Evolutionary conservation across 2,329 filamentous ascomycete genomes (phyloP).

Genomic region (Penicillium fuscoglaucum): DNA sequence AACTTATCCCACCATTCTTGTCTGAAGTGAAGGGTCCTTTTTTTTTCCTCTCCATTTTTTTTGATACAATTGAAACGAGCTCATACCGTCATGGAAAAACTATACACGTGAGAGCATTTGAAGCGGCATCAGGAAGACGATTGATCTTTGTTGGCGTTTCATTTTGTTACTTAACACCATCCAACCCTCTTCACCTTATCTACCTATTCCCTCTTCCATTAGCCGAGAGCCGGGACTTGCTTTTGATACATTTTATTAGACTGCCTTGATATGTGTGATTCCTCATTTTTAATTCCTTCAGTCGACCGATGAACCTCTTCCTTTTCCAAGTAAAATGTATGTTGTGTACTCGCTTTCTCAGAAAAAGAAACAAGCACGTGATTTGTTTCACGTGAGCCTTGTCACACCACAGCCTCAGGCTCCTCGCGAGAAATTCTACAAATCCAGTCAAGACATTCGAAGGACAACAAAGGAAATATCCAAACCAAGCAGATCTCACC

Average conservation of each 20-base stretch:
- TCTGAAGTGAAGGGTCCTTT: conserved; percentile 5
- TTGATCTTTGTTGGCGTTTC: conserved; percentile 35
- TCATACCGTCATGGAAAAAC: conserved; percentile 25
- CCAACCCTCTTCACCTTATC: conserved; percentile 15
- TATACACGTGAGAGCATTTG: conserved; percentile 30
- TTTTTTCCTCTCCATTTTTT: conserved; percentile 14
- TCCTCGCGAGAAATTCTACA: neutral
- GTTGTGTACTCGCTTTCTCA: neutral
- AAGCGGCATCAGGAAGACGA: conserved; percentile 36
- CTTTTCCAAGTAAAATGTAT: neutral
- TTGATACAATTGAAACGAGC: conserved; percentile 27
- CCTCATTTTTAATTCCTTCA: conserved; percentile 14
- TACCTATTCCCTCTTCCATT: conserved; percentile 6
- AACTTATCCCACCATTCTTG: conserved; percentile 3
- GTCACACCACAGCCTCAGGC: neutral
- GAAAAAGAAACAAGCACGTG: neutral
- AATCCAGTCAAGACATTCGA: neutral
- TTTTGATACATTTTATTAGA: conserved; percentile 28
- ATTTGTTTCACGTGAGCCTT: neutral
- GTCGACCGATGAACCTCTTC: neutral
- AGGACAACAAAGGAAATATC: neutral
- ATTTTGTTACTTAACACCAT: conserved; percentile 28
- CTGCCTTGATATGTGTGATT: conserved; percentile 18
- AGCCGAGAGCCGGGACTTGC: conserved; percentile 19
- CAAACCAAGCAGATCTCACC: neutral